Evolutionary conservation across 139 green algal species (phyloP), one percentile per base, ranked within the genome.

Genomic region (Chlamydomonas asymmetrica): DNA sequence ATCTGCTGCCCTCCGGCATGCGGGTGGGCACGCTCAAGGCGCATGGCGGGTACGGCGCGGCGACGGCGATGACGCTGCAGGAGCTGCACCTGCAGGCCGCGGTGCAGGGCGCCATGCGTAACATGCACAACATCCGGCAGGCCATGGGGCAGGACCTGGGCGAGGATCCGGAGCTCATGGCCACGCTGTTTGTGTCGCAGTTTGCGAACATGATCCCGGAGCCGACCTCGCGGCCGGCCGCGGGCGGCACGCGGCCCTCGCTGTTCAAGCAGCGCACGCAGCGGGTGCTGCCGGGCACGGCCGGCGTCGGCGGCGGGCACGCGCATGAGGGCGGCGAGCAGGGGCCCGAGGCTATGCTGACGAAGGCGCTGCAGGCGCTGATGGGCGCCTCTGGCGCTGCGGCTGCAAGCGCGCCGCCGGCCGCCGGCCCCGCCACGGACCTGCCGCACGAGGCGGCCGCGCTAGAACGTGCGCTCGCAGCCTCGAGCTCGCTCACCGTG

Each of bases 31-130:
- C 61, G 9, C 71, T 77, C 8, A 43, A 43, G 2, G n/a, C n/a
- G n/a, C 71, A 77, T 43, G 49, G 57, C 39, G 59, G 71, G 32
- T 62, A 52, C 54, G 29, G 40, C 13, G 29, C 18, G 7, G 22
- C 37, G 22, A 38, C 10, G 39, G 43, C 43, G 22, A 40, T 56
- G 59, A 77, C 59, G 32, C 2, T 77, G 60, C 59, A 69, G 34
- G 71, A 77, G 40, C 71, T 77, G 60, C 71, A 77, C 59, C 71
- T 77, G 59, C 71, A 77, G 59, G 62, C 31, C 31, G 71, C 71
- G 38, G 71, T 77, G 32, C 71, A 77, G 45, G 62, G 32, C 41
- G 71, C 71, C 32, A 77, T 77, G 71, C 57, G 57, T 3, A 77
- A 77, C 59, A 63, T 77, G 13, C 71, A 77, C 40, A 31, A 48